Evolutionary conservation across 129 eudicot genomes (phyloP).

Genomic region (Flaveria linearis): DNA sequence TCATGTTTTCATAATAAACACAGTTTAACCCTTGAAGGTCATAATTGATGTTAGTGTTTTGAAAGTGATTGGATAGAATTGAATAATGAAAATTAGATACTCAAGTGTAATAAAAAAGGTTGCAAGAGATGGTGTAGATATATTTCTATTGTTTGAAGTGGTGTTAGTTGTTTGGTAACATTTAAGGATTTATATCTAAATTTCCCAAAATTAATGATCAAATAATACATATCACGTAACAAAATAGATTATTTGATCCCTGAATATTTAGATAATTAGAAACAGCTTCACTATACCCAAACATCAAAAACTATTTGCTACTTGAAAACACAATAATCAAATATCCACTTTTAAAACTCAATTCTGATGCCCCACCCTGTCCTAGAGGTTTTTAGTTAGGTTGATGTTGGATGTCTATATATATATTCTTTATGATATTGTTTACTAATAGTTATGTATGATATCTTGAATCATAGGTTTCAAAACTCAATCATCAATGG

Average conservation of each 20-base stretch:
- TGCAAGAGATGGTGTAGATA: background rate
- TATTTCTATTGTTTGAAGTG: background rate
- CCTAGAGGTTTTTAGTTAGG: too few relatives aligned
- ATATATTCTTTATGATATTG: too few relatives aligned
- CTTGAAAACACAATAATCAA: too few relatives aligned
- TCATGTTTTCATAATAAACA: slow-evolving; percentile 17
- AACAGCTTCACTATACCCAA: background rate
- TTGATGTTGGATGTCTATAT: too few relatives aligned
- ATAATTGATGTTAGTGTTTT: background rate
- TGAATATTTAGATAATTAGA: background rate
- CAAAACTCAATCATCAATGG: too few relatives aligned
- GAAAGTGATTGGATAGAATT: background rate
- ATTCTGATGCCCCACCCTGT: too few relatives aligned
- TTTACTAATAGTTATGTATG: too few relatives aligned
- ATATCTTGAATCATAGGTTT: too few relatives aligned
- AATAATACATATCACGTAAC: background rate
- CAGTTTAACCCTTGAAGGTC: background rate
- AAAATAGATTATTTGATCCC: background rate
- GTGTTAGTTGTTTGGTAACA: background rate
- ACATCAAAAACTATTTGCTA: too few relatives aligned
- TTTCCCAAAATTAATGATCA: background rate
- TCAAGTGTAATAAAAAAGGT: background rate
- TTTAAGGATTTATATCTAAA: background rate
- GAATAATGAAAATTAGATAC: background rate
- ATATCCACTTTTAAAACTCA: too few relatives aligned